Base-by-base conservation (phyloP, 495 filamentous ascomycete genomes). In the Neurospora sp. region DNA sequence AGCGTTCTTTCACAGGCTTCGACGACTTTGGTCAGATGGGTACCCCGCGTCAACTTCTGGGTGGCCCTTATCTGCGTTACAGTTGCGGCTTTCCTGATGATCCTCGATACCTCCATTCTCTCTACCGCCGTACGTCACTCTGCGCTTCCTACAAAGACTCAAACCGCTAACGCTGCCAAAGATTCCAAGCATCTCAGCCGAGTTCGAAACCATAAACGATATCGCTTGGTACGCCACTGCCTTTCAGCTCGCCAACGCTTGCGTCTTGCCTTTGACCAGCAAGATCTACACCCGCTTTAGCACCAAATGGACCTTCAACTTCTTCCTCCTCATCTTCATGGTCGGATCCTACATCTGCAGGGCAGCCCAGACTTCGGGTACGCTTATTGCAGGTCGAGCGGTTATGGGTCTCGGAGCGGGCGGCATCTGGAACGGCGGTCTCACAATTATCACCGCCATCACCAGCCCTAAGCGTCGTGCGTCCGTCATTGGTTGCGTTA, bases 381-480 rank as follows among this genome's bases (percentile, higher is more conserved):
- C 82, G 53, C 79, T 89, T 40, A 89, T 90, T 53, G 77, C 84
- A 44, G 88, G 88, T 14, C 83, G 88, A 42, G 86, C 86, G 20
- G 76, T 90, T 22, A 86, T 87, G 37, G 88, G 88, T 16, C 59
- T 85, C 38, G 86, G 85, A 4, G 77, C 77, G 9, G 78, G 82
- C 18, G 83, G 82, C 3, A 44, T 85, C n/a, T 76, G 82, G 42
- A 81, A 78, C 39, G 83, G 82, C 2, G 76, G 71, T 6, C 72
- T 85, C 39, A 80, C 83, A 59, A 82, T 86, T 53, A 42, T 82
- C 7, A 48, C 75, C 9, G 72, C 74, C 20, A 70, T 75, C n/a
- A 71, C 84, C 2, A 82, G 83, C 1, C 72, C 86, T 3, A 48
- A 80, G 8, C 82, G 78, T 18, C 79, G 84, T 6, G 81, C 82